Base-by-base conservation (phyloP, 176 grass and related monocot species). In the Eragrostis curvula region DNA sequence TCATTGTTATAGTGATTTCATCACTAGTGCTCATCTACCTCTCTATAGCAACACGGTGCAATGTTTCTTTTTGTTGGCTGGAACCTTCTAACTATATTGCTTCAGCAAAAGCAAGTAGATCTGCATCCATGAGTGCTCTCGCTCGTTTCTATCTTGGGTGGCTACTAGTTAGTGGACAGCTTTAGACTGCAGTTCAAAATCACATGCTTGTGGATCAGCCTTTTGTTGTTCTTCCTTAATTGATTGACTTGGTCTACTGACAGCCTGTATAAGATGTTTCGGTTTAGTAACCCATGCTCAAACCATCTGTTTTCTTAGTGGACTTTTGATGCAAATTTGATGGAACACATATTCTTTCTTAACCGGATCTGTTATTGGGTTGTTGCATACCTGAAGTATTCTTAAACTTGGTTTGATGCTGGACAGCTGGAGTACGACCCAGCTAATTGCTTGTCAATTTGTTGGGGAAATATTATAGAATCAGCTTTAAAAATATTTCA, bases 81-180 rank as follows among this genome's bases (percentile, higher is more conserved):
- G 55, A 70, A 44, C 44, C 3, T 75, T 29, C 55, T 36, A 61
- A 83, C 49, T 51, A 24, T 45, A 73, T 5, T 23, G 14, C 70
- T 85, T 80, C 69, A 69, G 50, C n/a, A 52, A 74, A 84, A 66
- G 12, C 51, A 74, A n/a, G 47, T 67, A 79, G 13, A 68, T 74
- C 6, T 36, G 49, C 52, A 60, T 58, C 29, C 17, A 79, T 32
- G n/a, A 57, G 21, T 50, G 21, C 75, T 74, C 50, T 84, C 5
- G 0, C 4, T 36, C 32, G 3, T 60, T 66, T 67, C 73, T 49
- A 49, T 84, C 59, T 3, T 74, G 17, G 23, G 36, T 28, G 39
- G 56, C 66, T 85, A 20, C 55, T 88, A 61, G 9, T 30, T 23
- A 85, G 23, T 65, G 58, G 68, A 66, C 46, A 64, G 21, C 2